Base-by-base conservation (phyloP, 768 basidiomycete species). In the Mycena venus region DNA sequence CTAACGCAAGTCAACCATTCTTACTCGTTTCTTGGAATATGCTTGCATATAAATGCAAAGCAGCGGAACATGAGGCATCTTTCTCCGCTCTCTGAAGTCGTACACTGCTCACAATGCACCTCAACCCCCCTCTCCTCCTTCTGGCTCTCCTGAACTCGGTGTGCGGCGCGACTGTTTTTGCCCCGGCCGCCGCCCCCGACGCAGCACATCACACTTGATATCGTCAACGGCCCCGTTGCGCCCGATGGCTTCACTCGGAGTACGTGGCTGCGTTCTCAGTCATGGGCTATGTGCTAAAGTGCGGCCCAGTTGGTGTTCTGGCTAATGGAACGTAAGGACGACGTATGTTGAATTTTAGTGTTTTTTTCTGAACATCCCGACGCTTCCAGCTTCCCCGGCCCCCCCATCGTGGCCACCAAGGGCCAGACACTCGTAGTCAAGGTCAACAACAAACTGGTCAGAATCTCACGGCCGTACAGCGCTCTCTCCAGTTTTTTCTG, bases 161-260 rank as follows among this genome's bases (percentile, higher is more conserved):
- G 55, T 56, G 55, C 29, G 56, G 56, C 31, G 67, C 67, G 55
- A 68, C 67, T 23, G 40, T 68, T 29, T 11, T 55, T 25, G 51
- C 65, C 25, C 49, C 65, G 42, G 56, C 40, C 21, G 31, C 67
- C 14, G 4, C 53, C 49, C n/a, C 21, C 49, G 23, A 66, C 47
- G 25, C 64, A 66, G 47, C 55, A 53, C 64, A 21, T 68, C 31
- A 72, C 63, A 25, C 82, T 85, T 19, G 77, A 80, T 67, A 75
- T 85, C 58, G 62, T 64, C 42, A 86, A 85, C 76, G 79, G 76
- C 66, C 75, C 80, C 19, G 83, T 86, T 56, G 75, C 83, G 12
- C 85, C 85, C 1, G 85, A 86, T 68, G 85, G 85, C 19, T 84
- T 80, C 60, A 29, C 42, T 42, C 74, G 74, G n/a, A 58, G 70